Evolutionary conservation across 331 rosid species (phyloP), one percentile per base, ranked within the genome.

Genomic region (Rhamnella rubrinervis): DNA sequence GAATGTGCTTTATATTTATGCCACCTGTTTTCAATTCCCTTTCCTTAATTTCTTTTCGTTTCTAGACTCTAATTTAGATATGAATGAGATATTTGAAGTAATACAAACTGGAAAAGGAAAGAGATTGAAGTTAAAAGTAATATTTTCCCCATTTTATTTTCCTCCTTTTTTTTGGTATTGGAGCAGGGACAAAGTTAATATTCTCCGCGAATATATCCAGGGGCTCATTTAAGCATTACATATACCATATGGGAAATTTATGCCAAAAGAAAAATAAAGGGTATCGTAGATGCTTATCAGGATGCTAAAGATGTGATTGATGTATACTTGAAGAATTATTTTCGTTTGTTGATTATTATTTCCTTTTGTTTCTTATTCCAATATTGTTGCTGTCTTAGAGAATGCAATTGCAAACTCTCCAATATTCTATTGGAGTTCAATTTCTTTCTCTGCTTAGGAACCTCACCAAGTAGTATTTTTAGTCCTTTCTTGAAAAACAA

Each of bases 121-220:
- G 39, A 47, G 35, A 52, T 44, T 44, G 21, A 66, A 15, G 3
- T 13, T 55, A n/a, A 41, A 1, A 13, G 19, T 20, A 55, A 44
- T 6, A 57, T 18, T 15, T 12, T 56, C 5, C 15, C 25, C 15
- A 37, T 17, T 31, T 53, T 47, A 20, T 9, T 41, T 47, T 62
- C 57, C 53, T 61, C 51, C 40, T 60, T 59, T 28, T n/a, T 61
- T 13, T 59, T 74, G 61, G 61, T 55, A 23, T 26, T 23, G 39
- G 35, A 69, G 57, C 31, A 17, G 55, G 46, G 35, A 23, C 68
- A 61, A 66, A 66, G 63, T 17, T 35, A 46, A 56, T 52, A 13
- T 38, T 55, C 51, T 51, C 18, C 71, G 35, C 37, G 47, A 63
- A 44, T 21, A 20, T 14, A 46, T 41, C 14, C 49, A 0, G 26